phyloP scores from a whole-genome alignment of 768 basidiomycete genomes.

The Plicaturopsis crispa region DNA sequence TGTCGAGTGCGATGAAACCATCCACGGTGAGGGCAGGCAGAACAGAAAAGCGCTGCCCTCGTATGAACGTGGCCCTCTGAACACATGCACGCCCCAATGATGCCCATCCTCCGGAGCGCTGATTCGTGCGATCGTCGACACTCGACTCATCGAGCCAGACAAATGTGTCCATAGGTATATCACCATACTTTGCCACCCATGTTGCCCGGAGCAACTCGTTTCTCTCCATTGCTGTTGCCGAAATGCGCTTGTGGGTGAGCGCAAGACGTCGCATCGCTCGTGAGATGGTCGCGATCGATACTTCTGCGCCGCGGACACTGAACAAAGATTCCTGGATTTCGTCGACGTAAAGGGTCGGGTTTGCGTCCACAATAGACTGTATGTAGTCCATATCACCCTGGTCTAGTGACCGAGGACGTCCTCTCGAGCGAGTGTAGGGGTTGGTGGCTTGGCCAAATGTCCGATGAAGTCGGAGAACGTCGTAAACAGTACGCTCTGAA shows the following conservation, averaged over 20 bases:
- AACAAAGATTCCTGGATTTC: slow-evolving; percentile 21
- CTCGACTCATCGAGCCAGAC: slow-evolving; percentile 12
- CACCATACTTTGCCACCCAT: slow-evolving; percentile 10
- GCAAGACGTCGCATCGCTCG: slow-evolving; percentile 13
- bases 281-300: slow-evolving; percentile 23
- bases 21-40: slow-evolving; percentile 7
- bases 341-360: slow-evolving; percentile 22
- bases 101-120: slow-evolving; percentile 11
- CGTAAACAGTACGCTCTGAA: slow-evolving; percentile 9
- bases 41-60: slow-evolving; percentile 6
- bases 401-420: slow-evolving; percentile 12
- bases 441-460: slow-evolving; percentile 11
- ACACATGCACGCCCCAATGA: slow-evolving; percentile 16
- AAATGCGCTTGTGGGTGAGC: slow-evolving; percentile 18
- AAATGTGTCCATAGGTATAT: slow-evolving; percentile 14
- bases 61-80: slow-evolving; percentile 2
- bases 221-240: slow-evolving; percentile 16
- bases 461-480: slow-evolving; percentile 10
- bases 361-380: slow-evolving; percentile 12
- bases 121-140: slow-evolving; percentile 3
- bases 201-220: slow-evolving; percentile 20
- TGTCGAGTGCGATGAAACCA: slow-evolving; percentile 6
- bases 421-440: slow-evolving; percentile 11
- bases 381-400: slow-evolving; percentile 15
- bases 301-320: slow-evolving; percentile 11